Base-by-base conservation (phyloP, 164 flowering plant genomes). In the Piper betle region DNA sequence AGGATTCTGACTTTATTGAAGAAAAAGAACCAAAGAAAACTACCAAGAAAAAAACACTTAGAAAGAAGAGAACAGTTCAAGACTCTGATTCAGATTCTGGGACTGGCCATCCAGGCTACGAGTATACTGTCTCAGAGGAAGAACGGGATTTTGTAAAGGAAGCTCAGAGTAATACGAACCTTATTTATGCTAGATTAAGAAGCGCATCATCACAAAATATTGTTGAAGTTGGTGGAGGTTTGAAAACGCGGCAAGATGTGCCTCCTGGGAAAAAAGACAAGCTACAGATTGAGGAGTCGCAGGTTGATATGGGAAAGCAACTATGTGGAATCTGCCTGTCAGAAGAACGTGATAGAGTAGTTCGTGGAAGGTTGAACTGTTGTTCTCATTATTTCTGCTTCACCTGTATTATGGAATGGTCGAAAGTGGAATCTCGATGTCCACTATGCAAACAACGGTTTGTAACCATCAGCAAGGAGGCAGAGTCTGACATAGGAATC, bases 361-460 rank as follows among this genome's bases (percentile, higher is more conserved):
- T 88, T 25, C 79, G 79, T 61, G 99, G 99, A 64, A 79, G 77
- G n/a, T 73, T 94, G 19, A 71, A 82, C 67, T 94, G 88, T 55
- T 94, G 99, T 75, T 73, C 74, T 69, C 99, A 94, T 69, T 88
- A 79, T 62, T 94, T 91, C 64, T 94, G 99, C 66, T 94, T 84
- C 62, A 68, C 79, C 54, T 94, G 99, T 79, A 91, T 94, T 58
- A 80, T 86, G 83, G 97, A 87, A 69, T 94, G 99, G 99, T 86
- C 97, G 19, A 91, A 91, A 71, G 96, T 91, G 68, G 99, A 94
- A 77, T 82, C 97, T 46, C 95, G 97, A 40, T 94, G 99, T 72
- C 99, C 99, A 1, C 65, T 88, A 46, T 94, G 99, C 76, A 94
- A 91, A 77, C 97, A 87, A 71, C 82, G 97, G 69, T 88, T 94